These are phyloP conservation scores for Lachnellula suecica DNA, from an alignment of 2,329 filamentous ascomycete genomes.

Conservation along the genomic window DNA sequence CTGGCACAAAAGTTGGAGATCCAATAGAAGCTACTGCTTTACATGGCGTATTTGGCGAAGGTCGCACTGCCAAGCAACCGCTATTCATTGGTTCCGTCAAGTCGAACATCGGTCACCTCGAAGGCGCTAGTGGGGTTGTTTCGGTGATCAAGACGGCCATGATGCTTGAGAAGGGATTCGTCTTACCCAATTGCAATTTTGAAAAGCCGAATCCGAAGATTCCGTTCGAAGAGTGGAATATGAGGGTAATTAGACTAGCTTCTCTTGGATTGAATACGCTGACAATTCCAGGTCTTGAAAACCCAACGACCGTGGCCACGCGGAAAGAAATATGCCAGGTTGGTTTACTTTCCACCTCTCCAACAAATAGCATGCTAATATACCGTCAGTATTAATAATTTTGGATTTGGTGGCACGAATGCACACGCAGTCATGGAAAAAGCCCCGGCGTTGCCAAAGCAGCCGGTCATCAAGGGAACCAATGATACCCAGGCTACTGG, in stretches of 20 bases:
- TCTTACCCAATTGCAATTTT: slow-evolving; percentile 44
- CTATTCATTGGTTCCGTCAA: slow-evolving; percentile 31
- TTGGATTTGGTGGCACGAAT: slow-evolving; percentile 34
- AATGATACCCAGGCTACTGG: slow-evolving; percentile 19
- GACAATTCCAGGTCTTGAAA: slow-evolving; percentile 29
- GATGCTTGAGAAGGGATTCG: slow-evolving; percentile 42
- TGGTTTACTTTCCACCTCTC: not conserved
- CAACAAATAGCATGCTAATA: not conserved
- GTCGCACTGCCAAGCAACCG: slow-evolving; percentile 15
- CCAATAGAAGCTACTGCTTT: slow-evolving; percentile 29
- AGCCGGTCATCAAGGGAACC: slow-evolving; percentile 1
- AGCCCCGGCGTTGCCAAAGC: slow-evolving; percentile 18
- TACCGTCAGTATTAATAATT: slow-evolving; percentile 35
- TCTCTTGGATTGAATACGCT: slow-evolving; percentile 33
- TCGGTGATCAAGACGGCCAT: slow-evolving; percentile 41
- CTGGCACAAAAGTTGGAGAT: slow-evolving; percentile 29
- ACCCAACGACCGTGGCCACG: slow-evolving; percentile 25
- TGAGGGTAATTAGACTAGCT: slow-evolving; percentile 28
- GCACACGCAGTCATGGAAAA: slow-evolving; percentile 39
- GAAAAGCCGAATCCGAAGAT: slow-evolving; percentile 38
- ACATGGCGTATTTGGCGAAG: slow-evolving; percentile 19
- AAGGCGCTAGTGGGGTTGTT: slow-evolving; percentile 39
- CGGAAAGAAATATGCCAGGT: slow-evolving; percentile 43
- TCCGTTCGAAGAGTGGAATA: slow-evolving; percentile 35
- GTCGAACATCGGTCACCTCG: slow-evolving; percentile 35